Evolutionary conservation across 2,329 filamentous ascomycete genomes (phyloP).

Genomic region (Ophiostoma australiae): DNA sequence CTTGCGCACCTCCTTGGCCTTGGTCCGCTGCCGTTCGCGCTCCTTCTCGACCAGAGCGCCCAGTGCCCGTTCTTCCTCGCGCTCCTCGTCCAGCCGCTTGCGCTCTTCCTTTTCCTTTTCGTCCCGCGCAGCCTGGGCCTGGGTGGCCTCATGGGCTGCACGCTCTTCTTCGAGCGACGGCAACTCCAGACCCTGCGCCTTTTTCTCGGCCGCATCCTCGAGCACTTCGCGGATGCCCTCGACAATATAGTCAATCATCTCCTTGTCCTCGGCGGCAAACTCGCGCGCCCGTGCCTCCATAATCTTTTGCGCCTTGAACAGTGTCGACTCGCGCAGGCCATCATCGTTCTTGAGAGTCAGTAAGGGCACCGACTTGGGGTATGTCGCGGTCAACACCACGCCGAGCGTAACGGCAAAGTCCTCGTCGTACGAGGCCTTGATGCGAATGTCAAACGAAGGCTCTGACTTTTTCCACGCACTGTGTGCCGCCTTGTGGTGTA

Average conservation of each 20-base stretch:
- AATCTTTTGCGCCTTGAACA: slow-evolving; percentile 63
- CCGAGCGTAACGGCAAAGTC: slow-evolving; percentile 67
- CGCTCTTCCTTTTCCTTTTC: slow-evolving; percentile 50
- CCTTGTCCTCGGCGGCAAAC: slow-evolving; percentile 49
- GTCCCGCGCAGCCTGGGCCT: slow-evolving; percentile 46
- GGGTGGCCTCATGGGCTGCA: slow-evolving; percentile 70
- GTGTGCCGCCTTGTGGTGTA: slow-evolving; percentile 63
- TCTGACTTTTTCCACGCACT: slow-evolving; percentile 90
- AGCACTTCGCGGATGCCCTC: slow-evolving; percentile 68
- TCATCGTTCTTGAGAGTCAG: slow-evolving; percentile 62
- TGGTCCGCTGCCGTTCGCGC: slow-evolving; percentile 60
- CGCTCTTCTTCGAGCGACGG: slow-evolving; percentile 88
- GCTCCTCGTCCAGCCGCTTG: slow-evolving; percentile 51
- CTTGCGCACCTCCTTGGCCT: slow-evolving; percentile 59
- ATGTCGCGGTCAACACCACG: slow-evolving; percentile 81
- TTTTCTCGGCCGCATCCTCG: slow-evolving; percentile 77
- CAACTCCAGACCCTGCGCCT: slow-evolving; percentile 67
- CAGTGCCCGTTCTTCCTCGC: slow-evolving; percentile 66
- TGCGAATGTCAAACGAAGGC: slow-evolving; percentile 72
- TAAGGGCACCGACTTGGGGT: slow-evolving; percentile 76
- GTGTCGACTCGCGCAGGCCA: slow-evolving; percentile 63
- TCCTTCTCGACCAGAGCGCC: slow-evolving; percentile 69
- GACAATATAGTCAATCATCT: slow-evolving; percentile 62
- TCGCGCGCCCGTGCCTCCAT: slow-evolving; percentile 55
- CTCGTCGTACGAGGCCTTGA: slow-evolving; percentile 68